Conservation (phyloP, 2,329 filamentous ascomycete genomes). For the Arthrobotrys sphaeroides region DNA sequence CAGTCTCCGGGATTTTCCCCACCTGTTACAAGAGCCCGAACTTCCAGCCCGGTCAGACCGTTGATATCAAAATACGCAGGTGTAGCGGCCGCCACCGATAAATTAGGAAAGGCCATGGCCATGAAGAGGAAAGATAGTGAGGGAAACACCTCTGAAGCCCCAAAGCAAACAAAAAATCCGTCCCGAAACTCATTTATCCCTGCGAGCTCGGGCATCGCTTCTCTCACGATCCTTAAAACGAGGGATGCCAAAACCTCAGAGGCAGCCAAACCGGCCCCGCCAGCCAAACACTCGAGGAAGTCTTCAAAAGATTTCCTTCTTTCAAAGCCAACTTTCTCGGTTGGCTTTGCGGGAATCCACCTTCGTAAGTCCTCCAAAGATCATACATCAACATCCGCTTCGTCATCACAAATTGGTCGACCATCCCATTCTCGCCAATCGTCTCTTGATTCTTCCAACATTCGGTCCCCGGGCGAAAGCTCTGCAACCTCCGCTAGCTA, state of each 20-base stretch:
- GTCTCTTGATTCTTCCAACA: slow-evolving; percentile 45
- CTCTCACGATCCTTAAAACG: slow-evolving; percentile 25
- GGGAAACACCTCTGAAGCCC: slow-evolving; percentile 13
- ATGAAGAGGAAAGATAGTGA: slow-evolving; percentile 46
- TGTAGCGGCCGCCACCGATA: slow-evolving; percentile 50
- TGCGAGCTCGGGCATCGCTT: slow-evolving; percentile 15
- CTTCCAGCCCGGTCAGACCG: slow-evolving; percentile 49
- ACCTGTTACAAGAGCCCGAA: slow-evolving; percentile 44
- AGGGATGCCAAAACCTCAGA: slow-evolving; percentile 16
- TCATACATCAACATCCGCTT: slow-evolving; percentile 24
- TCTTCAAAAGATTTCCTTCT: slow-evolving; percentile 37
- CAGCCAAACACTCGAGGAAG: slow-evolving; percentile 30
- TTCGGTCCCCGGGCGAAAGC: slow-evolving; percentile 37
- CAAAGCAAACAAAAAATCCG: slow-evolving; percentile 29
- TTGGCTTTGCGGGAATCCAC: slow-evolving; percentile 36
- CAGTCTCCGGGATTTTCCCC: slow-evolving; percentile 52
- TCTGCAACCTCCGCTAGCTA: slow-evolving; percentile 30
- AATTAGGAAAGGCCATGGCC: slow-evolving; percentile 44
- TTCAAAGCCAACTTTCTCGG: slow-evolving; percentile 25
- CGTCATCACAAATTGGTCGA: slow-evolving; percentile 31
- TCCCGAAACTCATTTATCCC: slow-evolving; percentile 35
- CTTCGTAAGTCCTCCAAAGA: slow-evolving; percentile 47
- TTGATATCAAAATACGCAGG: slow-evolving; percentile 53
- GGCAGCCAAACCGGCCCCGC: slow-evolving; percentile 1
- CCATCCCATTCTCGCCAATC: slow-evolving; percentile 47